Conservation (phyloP, 2,329 filamentous ascomycete genomes). For the Didymella sp. region DNA sequence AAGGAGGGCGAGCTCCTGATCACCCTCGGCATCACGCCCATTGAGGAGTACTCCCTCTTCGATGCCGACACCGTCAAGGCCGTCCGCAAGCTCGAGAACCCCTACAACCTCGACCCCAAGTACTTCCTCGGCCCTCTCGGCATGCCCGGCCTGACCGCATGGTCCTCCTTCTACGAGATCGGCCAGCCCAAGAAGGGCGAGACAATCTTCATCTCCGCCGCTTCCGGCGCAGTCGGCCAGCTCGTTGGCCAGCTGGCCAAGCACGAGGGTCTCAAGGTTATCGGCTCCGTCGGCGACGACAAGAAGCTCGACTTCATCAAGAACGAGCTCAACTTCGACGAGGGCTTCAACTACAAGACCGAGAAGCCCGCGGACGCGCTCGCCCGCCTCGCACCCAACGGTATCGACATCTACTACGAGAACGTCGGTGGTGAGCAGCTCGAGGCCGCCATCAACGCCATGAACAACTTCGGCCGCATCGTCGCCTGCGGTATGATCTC, state of each 20-base stretch:
- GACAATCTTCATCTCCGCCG: slow-evolving; percentile 82
- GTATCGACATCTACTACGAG: slow-evolving; percentile 84
- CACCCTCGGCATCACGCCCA: slow-evolving; percentile 58
- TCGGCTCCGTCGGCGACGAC: slow-evolving; percentile 80
- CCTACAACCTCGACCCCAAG: slow-evolving; percentile 68
- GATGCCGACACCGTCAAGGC: slow-evolving; percentile 53
- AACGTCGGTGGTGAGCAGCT: slow-evolving; percentile 80
- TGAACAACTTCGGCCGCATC: slow-evolving; percentile 73
- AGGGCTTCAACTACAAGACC: slow-evolving; percentile 88
- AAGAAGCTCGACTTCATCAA: slow-evolving; percentile 79
- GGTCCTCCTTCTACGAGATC: slow-evolving; percentile 76
- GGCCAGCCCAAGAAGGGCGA: slow-evolving; percentile 77
- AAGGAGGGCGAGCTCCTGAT: slow-evolving; percentile 71
- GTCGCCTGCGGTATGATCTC: slow-evolving; percentile 71
- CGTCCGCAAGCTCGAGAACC: slow-evolving; percentile 70
- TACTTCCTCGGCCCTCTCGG: slow-evolving; percentile 78
- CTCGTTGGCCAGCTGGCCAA: slow-evolving; percentile 85
- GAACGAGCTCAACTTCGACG: slow-evolving; percentile 73
- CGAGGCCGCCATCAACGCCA: slow-evolving; percentile 68
- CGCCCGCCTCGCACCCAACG: slow-evolving; percentile 73
- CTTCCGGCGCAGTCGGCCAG: slow-evolving; percentile 82
- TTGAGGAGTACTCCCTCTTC: slow-evolving; percentile 73
- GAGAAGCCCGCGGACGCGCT: slow-evolving; percentile 74
- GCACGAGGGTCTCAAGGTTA: slow-evolving; percentile 77
- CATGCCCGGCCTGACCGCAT: slow-evolving; percentile 80